phyloP scores from a whole-genome alignment of 164 flowering plant genomes.

The Malania oleifera region DNA sequence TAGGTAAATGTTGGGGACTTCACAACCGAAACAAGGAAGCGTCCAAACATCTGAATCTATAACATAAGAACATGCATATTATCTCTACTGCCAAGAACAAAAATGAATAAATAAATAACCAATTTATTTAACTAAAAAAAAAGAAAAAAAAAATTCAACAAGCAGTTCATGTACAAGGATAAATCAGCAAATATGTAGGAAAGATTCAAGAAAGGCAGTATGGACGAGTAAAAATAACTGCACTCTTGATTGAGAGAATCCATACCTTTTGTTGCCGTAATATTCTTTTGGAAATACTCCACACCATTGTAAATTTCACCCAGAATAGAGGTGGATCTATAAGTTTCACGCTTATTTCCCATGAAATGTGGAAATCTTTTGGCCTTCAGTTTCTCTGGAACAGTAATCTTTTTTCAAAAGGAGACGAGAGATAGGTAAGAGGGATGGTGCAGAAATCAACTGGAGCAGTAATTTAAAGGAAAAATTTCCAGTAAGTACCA shows the following conservation, averaged over 20 bases:
- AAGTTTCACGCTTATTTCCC: constrained; percentile 35
- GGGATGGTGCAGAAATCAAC: too few relatives aligned
- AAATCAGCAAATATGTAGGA: neutral
- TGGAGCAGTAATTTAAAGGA: neutral
- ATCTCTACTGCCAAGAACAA: neutral
- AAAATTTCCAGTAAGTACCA: neutral
- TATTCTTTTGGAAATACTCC: constrained; percentile 15
- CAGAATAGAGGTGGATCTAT: constrained; percentile 53
- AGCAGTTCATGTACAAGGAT: neutral
- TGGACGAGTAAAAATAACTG: neutral
- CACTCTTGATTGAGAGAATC: neutral
- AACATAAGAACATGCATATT: neutral
- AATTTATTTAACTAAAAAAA: neutral
- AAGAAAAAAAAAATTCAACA: too few relatives aligned
- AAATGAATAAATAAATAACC: neutral
- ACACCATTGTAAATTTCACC: constrained; percentile 63
- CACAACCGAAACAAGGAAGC: constrained; percentile 48
- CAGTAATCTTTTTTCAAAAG: constrained; percentile 38
- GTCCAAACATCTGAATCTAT: constrained; percentile 46
- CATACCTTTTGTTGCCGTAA: constrained; percentile 23
- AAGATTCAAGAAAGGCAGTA: neutral
- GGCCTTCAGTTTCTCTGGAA: constrained; percentile 44
- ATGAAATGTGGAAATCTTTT: constrained; percentile 61
- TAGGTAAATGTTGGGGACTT: constrained; percentile 25
- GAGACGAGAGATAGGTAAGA: neutral